Conservation (phyloP, 495 filamentous ascomycete species). For the Neurospora sp. region DNA sequence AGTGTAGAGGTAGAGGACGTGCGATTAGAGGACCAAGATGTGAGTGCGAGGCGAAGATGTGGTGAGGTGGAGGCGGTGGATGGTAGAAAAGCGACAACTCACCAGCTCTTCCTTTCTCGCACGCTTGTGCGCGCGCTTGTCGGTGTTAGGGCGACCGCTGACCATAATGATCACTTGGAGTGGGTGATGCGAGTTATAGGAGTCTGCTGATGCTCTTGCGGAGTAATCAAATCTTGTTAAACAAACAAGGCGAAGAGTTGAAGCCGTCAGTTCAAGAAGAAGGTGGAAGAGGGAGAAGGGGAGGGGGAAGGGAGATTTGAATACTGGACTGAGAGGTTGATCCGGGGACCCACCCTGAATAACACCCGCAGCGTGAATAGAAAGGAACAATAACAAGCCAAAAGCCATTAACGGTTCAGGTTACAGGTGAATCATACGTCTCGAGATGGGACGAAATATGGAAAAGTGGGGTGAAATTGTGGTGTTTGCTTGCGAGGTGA, state of each 20-base stretch:
- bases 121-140: not conserved
- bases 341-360: not conserved
- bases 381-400: not conserved
- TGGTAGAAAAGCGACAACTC: not conserved
- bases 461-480: not conserved
- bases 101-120: not conserved
- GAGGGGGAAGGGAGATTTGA: not conserved
- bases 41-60: not conserved
- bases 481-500: not conserved
- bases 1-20: not conserved
- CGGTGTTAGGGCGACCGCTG: too few relatives aligned
- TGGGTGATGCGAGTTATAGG: not conserved
- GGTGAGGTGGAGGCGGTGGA: not conserved
- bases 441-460: not conserved
- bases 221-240: not conserved
- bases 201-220: not conserved
- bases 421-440: not conserved
- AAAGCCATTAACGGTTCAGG: not conserved
- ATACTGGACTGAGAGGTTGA: not conserved
- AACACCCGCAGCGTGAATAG: not conserved
- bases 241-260: not conserved
- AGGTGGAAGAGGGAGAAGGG: not conserved
- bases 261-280: not conserved
- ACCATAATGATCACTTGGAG: not conserved
- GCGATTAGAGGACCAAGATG: not conserved